Evolutionary conservation across 495 filamentous ascomycete species (phyloP).

Genomic region (Podospora fimiseda): DNA sequence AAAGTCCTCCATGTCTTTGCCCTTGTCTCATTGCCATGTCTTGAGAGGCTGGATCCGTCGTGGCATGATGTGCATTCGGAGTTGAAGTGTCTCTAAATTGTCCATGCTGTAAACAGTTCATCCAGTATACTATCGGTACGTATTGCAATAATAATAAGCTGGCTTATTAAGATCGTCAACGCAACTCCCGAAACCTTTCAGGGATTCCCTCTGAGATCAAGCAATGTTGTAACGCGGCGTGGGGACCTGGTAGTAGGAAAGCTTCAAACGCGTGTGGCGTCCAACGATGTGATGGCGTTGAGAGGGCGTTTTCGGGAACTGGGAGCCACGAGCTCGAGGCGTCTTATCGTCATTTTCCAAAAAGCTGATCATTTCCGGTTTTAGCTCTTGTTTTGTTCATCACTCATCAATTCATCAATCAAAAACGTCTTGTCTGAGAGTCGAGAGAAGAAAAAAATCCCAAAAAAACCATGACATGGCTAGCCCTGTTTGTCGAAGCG

Average conservation of each 20-base stretch:
- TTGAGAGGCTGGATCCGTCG: constrained; percentile 14
- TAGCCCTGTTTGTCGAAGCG: constrained; percentile 4
- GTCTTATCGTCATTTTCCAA: neutral
- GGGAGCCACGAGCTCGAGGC: neutral
- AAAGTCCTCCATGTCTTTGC: neutral
- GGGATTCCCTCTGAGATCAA: neutral
- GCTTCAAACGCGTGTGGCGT: neutral
- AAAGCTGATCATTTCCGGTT: neutral
- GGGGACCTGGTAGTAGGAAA: no score
- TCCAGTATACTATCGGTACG: neutral
- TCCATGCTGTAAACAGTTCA: constrained; percentile 4
- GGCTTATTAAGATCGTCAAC: constrained; percentile 5
- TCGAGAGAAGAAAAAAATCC: neutral
- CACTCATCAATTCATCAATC: neutral
- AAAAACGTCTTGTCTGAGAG: neutral
- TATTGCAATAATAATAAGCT: no score
- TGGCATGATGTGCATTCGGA: constrained; percentile 27
- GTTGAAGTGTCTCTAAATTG: constrained; percentile 11
- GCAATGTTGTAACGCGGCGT: neutral
- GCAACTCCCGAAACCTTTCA: constrained; percentile 1
- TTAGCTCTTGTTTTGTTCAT: neutral
- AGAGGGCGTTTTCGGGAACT: neutral
- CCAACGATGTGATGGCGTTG: neutral
- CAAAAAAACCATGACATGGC: neutral
- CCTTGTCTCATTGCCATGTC: constrained; percentile 13